Evolutionary conservation across 768 basidiomycete genomes (phyloP), one percentile per base, ranked within the genome.

Genomic region (Lactifluus volemus): DNA sequence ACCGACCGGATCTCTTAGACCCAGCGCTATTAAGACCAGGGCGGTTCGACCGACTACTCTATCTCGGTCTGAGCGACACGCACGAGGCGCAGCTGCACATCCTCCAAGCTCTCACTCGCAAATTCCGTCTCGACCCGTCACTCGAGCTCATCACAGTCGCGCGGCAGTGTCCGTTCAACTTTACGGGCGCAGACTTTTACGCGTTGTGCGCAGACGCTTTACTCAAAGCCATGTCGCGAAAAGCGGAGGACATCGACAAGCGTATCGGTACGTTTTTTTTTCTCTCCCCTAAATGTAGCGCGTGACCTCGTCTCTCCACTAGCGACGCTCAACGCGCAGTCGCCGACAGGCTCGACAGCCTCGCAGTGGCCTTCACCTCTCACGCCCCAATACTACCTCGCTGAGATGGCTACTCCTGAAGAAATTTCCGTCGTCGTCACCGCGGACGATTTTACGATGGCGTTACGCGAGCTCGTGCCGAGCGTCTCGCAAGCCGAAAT

Each of bases 171-270:
- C 87, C 92, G 0, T 92, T 95, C 77, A 92, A 94, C 70, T 94
- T 88, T 70, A 98, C 97, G 2, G 97, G 97, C 48, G 97, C 97
- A 45, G 97, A 99, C 71, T 94, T 98, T 64, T 98, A 99, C 75
- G 97, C 97, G 0, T 76, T 99, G 9, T 98, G 97, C 72, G 89
- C 93, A 5, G 96, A 99, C 73, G 95, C 97, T 1, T 84, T 99
- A 81, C 78, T 99, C 59, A 89, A 90, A 71, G 92, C 97, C 10
- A 96, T 99, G 86, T 85, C 92, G 21, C 77, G 89, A 41, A 92
- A 88, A 65, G 95, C 97, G 0, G 80, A 82, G 62, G 81, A 80
- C 53, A 75, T 98, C 14, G 96, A 98, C 61, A 70, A 68, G 7
- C 85, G 81, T 67, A 87, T 98, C 51, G 83, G 88, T 86, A 67